Percentiles rank a stretch among this genome's conserved stretches.
Conservation (phyloP, 371 early-diverging fungal genomes). For the Dichotomocladium elegans region DNA sequence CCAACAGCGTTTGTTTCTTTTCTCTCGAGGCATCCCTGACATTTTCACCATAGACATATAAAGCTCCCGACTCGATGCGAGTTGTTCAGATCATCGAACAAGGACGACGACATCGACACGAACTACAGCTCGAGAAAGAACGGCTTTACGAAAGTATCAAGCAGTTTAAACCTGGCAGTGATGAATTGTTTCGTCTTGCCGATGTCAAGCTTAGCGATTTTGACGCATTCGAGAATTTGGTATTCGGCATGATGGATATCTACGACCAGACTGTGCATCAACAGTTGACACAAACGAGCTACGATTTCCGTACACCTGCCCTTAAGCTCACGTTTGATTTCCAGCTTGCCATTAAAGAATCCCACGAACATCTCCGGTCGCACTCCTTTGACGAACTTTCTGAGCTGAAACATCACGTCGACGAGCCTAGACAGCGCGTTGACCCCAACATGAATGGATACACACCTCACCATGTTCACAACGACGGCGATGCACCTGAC, state of each 20-base stretch:
- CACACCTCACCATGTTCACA: constrained; percentile 13
- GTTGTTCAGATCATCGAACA: constrained; percentile 19
- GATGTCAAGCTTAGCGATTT: constrained; percentile 36
- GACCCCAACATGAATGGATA: constrained; percentile 2
- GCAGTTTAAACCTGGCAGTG: constrained; percentile 16
- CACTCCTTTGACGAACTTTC: constrained; percentile 10
- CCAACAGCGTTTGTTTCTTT: too few species aligned
- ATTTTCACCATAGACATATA: not conserved
- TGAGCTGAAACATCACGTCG: not conserved
- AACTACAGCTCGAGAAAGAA: constrained; percentile 21
- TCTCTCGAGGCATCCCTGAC: too few species aligned
- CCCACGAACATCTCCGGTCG: constrained; percentile 28
- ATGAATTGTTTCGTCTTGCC: constrained; percentile 26
- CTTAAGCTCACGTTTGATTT: constrained; percentile 41
- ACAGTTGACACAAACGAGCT: constrained; percentile 3
- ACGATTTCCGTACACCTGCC: constrained; percentile 42
- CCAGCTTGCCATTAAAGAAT: constrained; percentile 38
- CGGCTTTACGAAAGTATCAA: constrained; percentile 22
- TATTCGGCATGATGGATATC: constrained; percentile 39
- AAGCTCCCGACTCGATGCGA: not conserved
- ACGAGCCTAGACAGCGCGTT: not conserved
- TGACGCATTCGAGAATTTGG: constrained; percentile 37
- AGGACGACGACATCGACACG: constrained; percentile 23
- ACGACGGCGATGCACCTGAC: constrained; percentile 12
- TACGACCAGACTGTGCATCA: constrained; percentile 30